These are phyloP conservation scores for Ustilago bromivora DNA, from an alignment of 1,284 basidiomycete species.

Conservation along the genomic window DNA sequence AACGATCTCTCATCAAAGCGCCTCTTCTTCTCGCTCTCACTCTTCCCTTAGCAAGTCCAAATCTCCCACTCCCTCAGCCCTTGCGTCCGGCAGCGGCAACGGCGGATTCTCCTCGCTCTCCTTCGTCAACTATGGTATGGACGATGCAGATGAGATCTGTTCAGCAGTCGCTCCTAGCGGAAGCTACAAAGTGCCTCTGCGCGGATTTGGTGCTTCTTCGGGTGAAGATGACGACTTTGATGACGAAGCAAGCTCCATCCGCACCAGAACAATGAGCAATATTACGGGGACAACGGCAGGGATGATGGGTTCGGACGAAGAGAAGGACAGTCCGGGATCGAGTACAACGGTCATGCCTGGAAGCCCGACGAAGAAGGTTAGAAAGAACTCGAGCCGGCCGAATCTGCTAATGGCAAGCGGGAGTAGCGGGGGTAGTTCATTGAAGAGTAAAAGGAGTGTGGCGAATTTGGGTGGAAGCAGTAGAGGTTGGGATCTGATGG, in stretches of 20 bases:
- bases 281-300: slow-evolving; percentile 22
- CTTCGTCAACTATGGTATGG: slow-evolving; percentile 68
- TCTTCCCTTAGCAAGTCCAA: slow-evolving; percentile 30
- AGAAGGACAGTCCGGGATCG: slow-evolving; percentile 19
- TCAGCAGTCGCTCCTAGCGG: slow-evolving; percentile 66
- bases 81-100: slow-evolving; percentile 15
- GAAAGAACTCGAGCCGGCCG: slow-evolving; percentile 39
- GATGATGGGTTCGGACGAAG: slow-evolving; percentile 29
- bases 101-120: slow-evolving; percentile 39
- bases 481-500: slow-evolving; percentile 17
- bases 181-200: slow-evolving; percentile 63
- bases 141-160: slow-evolving; percentile 68
- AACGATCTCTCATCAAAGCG: slow-evolving; percentile 38
- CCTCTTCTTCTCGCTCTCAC: slow-evolving; percentile 19
- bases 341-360: slow-evolving; percentile 6
- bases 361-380: slow-evolving; percentile 37
- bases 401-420: slow-evolving; percentile 5
- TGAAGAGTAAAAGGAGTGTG: slow-evolving; percentile 39
- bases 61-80: slow-evolving; percentile 25
- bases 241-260: slow-evolving; percentile 26
- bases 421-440: slow-evolving; percentile 11
- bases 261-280: slow-evolving; percentile 29
- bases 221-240: slow-evolving; percentile 46
- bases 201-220: slow-evolving; percentile 45
- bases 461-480: slow-evolving; percentile 28